These are phyloP conservation scores for Fraxinus latifolia DNA, from an alignment of 305 asterid species.

Conservation along the genomic window DNA sequence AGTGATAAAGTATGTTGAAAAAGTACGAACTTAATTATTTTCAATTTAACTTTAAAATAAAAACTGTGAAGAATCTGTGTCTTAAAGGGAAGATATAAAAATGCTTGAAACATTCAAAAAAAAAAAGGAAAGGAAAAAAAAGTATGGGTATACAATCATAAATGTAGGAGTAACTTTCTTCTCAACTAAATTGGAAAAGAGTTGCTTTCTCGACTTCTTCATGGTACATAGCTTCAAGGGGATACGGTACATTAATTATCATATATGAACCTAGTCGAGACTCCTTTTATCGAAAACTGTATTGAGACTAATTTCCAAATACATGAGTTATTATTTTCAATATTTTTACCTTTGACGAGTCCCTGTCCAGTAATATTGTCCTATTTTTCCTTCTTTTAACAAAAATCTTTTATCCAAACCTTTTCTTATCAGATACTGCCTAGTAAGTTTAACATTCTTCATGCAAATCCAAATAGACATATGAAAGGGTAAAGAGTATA, in stretches of 20 bases:
- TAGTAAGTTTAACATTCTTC: background rate
- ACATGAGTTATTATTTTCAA: background rate
- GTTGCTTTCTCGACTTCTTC: background rate
- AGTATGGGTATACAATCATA: no score
- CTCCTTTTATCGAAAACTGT: background rate
- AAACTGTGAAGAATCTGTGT: background rate
- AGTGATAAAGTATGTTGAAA: background rate
- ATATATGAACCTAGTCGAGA: background rate
- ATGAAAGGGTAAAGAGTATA: background rate
- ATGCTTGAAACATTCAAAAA: background rate
- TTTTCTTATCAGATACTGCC: background rate
- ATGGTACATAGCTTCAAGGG: background rate
- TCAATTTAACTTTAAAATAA: background rate
- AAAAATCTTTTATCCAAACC: background rate
- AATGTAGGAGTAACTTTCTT: background rate
- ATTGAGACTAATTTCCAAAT: background rate
- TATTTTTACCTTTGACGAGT: background rate
- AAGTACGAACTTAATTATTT: background rate
- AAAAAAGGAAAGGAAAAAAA: no score
- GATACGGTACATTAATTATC: background rate
- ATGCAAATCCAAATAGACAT: background rate
- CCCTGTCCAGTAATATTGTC: background rate
- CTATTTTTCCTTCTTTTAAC: background rate
- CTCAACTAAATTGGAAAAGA: background rate
- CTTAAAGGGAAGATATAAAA: background rate